phyloP scores from a whole-genome alignment of 768 basidiomycete genomes.

The Clathrus columnatus region DNA sequence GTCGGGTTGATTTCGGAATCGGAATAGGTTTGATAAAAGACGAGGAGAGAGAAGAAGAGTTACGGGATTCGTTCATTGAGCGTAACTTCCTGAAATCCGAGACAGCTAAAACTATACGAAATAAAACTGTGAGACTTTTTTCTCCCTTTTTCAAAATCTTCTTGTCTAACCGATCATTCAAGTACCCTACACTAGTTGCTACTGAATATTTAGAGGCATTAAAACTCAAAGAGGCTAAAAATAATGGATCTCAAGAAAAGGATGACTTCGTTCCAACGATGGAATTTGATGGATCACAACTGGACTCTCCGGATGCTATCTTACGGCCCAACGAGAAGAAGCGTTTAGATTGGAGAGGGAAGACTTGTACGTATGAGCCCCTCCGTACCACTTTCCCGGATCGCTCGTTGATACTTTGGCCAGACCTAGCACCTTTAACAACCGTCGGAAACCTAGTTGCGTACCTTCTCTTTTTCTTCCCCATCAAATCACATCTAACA shows the following conservation, averaged over 20 bases:
- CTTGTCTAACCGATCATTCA: slow-evolving; percentile 1
- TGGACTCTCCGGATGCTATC: slow-evolving; percentile 61
- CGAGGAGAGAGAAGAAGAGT: slow-evolving; percentile 46
- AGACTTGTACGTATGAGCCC: slow-evolving; percentile 56
- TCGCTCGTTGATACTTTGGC: no score
- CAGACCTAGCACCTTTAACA: slow-evolving; percentile 74
- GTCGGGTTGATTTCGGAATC: slow-evolving; percentile 35
- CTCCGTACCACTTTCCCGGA: no score
- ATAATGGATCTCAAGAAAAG: slow-evolving; percentile 15
- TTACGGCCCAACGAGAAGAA: slow-evolving; percentile 76
- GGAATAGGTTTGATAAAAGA: slow-evolving; percentile 38
- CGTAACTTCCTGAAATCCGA: slow-evolving; percentile 59
- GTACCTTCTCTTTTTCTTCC: slow-evolving; percentile 17
- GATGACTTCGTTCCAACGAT: slow-evolving; percentile 6
- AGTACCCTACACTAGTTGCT: slow-evolving; percentile 63
- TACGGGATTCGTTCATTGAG: slow-evolving; percentile 45
- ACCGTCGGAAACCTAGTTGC: slow-evolving; percentile 91
- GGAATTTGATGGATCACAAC: slow-evolving; percentile 23
- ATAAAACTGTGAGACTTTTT: slow-evolving; percentile 52
- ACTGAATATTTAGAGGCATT: slow-evolving; percentile 52
- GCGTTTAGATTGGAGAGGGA: slow-evolving; percentile 75
- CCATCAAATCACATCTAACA: neutral
- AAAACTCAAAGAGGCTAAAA: slow-evolving; percentile 9
- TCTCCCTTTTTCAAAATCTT: neutral
- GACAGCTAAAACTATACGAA: slow-evolving; percentile 50